Percentiles rank a stretch among this genome's conserved stretches.
These are phyloP conservation scores for Hanseniaspora nectarophila DNA, from an alignment of 805 yeast genomes.

Conservation along the genomic window DNA sequence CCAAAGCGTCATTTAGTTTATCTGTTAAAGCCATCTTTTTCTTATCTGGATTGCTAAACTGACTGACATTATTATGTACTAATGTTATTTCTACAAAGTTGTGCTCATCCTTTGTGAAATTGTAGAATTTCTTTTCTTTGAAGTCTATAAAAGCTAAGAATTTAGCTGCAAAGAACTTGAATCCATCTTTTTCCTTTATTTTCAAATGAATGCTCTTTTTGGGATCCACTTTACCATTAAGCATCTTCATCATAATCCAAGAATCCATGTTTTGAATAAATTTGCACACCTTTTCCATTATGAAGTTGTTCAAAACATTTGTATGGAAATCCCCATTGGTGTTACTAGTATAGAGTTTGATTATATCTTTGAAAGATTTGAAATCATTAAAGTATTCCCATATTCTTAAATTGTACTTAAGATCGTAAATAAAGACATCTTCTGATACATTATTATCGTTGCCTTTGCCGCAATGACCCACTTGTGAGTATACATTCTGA, in stretches of 20 bases:
- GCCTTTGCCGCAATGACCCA: not conserved
- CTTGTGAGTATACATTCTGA: constrained; percentile 1
- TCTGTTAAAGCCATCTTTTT: not conserved
- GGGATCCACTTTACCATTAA: not conserved
- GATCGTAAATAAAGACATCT: not conserved
- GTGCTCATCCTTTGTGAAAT: not conserved
- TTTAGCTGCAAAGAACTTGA: constrained; percentile 2
- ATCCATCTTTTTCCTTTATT: constrained; percentile 9
- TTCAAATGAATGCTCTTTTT: not conserved
- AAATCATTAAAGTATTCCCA: constrained; percentile 10
- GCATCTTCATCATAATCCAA: constrained; percentile 8
- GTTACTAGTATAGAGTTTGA: not conserved
- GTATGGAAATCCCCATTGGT: not conserved
- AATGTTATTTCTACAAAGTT: not conserved
- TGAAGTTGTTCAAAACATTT: constrained; percentile 1
- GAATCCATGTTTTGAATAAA: constrained; percentile 13
- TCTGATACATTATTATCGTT: not conserved
- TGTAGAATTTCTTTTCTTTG: not conserved
- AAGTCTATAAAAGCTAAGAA: not conserved
- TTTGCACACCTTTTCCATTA: not conserved
- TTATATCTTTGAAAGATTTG: not conserved
- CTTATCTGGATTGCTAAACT: constrained; percentile 5
- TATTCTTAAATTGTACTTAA: not conserved
- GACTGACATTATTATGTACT: not conserved
- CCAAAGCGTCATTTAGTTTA: not conserved